A percentile compares a stretch with the other conserved stretches of the same genome.
Evolutionary conservation across 2,329 filamentous ascomycete genomes (phyloP).

Genomic region (Colletotrichum sp.): DNA sequence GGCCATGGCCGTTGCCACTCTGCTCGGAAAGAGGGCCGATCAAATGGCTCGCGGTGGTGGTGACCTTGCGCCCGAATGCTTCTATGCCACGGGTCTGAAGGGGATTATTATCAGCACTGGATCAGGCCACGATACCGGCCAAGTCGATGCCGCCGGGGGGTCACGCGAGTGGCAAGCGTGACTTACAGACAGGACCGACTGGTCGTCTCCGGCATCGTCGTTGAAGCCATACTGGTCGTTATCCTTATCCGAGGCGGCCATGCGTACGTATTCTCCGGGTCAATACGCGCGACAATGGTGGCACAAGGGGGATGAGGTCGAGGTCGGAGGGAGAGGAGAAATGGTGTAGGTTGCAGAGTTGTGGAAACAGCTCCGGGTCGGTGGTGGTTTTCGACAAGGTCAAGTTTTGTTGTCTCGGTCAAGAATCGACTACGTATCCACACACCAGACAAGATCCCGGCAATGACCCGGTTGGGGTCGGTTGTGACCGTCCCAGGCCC

Average conservation of each 20-base stretch:
- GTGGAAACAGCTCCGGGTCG: constrained; percentile 1
- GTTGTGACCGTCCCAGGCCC: background rate
- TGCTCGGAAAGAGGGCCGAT: constrained; percentile 71
- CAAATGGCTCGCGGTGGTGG: constrained; percentile 88
- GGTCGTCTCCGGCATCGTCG: constrained; percentile 53
- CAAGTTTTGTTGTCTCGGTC: constrained; percentile 22
- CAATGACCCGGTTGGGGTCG: constrained; percentile 8
- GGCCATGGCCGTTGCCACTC: constrained; percentile 41
- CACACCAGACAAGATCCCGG: constrained; percentile 12
- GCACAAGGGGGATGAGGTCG: background rate
- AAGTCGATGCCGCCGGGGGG: background rate
- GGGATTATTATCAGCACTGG: background rate
- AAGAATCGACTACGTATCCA: constrained; percentile 20
- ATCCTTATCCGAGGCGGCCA: constrained; percentile 49
- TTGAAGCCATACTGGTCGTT: constrained; percentile 48
- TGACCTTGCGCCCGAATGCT: constrained; percentile 93
- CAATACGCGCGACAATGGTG: constrained; percentile 17
- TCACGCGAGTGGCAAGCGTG: constrained; percentile 14
- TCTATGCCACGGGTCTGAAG: constrained; percentile 83
- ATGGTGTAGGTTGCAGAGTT: background rate
- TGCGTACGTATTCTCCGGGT: constrained; percentile 27
- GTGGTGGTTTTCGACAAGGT: constrained; percentile 14
- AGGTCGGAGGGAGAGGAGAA: background rate
- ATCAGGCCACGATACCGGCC: constrained; percentile 23
- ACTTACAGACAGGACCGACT: constrained; percentile 47